A percentile compares a stretch with the other conserved stretches of the same genome.
phyloP scores from a whole-genome alignment of 495 filamentous ascomycete genomes.

The Jackrogersella minutella region DNA sequence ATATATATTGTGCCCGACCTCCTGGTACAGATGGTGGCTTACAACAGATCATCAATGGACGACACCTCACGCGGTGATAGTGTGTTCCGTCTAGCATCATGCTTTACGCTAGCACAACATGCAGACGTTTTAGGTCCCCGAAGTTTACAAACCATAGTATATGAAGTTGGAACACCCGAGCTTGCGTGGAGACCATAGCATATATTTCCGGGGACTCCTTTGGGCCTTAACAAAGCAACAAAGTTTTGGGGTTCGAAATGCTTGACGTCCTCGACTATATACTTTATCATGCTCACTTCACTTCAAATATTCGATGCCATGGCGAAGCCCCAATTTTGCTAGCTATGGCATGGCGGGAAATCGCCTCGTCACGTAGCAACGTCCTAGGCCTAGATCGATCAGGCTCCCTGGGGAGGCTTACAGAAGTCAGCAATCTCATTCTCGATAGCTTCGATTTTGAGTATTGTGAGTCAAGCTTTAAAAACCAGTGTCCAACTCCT shows the following conservation, averaged over 20 bases:
- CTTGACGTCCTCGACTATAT: slow-evolving; percentile 2
- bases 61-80: slow-evolving; percentile 17
- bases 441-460: not conserved
- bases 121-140: slow-evolving; percentile 25
- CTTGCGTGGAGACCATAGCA: slow-evolving; percentile 13
- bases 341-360: not conserved
- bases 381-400: not conserved
- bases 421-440: not conserved
- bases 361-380: not conserved
- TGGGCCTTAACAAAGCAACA: not conserved
- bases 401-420: not conserved
- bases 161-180: slow-evolving; percentile 13
- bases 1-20: not conserved
- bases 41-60: slow-evolving; percentile 12
- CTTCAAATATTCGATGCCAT: not conserved
- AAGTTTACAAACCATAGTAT: slow-evolving; percentile 13
- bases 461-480: not conserved
- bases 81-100: slow-evolving; percentile 23
- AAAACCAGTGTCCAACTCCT: not conserved
- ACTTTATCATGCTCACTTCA: not conserved
- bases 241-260: slow-evolving; percentile 11
- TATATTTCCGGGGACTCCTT: slow-evolving; percentile 18
- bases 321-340: not conserved
- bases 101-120: slow-evolving; percentile 24
- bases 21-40: slow-evolving; percentile 24